Evolutionary conservation across 352 stramenopile genomes (phyloP).

Genomic region (Phytophthora quininea): DNA sequence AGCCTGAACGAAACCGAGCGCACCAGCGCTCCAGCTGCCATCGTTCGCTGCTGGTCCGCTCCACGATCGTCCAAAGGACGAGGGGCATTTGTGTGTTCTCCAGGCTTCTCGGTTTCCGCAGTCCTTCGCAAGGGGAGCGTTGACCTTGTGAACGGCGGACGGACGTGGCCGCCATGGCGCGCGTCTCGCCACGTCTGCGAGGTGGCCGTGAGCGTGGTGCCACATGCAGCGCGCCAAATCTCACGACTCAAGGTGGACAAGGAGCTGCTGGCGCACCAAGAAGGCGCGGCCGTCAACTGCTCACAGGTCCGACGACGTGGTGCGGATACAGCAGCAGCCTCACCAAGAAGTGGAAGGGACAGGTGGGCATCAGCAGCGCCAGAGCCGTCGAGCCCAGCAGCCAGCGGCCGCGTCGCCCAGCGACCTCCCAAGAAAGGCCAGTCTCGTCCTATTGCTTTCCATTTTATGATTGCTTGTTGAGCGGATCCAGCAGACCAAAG

Average conservation of each 20-base stretch:
- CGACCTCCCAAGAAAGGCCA: slow-evolving; percentile 81
- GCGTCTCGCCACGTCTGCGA: slow-evolving; percentile 73
- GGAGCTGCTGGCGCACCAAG: slow-evolving; percentile 71
- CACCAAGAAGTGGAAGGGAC: slow-evolving; percentile 83
- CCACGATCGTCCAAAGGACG: no score
- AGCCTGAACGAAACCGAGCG: slow-evolving; percentile 17
- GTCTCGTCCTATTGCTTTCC: slow-evolving; percentile 82
- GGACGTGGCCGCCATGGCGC: slow-evolving; percentile 72
- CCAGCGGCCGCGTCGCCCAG: slow-evolving; percentile 22
- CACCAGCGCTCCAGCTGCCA: slow-evolving; percentile 23
- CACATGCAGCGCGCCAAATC: slow-evolving; percentile 73
- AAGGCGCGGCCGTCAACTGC: slow-evolving; percentile 84
- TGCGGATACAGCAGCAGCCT: slow-evolving; percentile 84
- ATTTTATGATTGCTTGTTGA: no score
- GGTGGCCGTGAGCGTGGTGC: slow-evolving; percentile 55
- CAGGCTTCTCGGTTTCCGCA: no score
- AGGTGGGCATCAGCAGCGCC: slow-evolving; percentile 56
- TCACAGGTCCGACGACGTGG: slow-evolving; percentile 84
- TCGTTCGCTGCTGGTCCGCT: no score
- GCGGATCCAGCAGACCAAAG: slow-evolving; percentile 41
- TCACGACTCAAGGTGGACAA: slow-evolving; percentile 81
- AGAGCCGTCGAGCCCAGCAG: slow-evolving; percentile 10
- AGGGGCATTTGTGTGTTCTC: no score
- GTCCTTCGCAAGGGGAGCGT: no score
- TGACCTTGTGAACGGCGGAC: slow-evolving; percentile 36